A percentile compares a stretch with the other conserved stretches of the same genome.
Conservation (phyloP, 805 yeast species). For the Lipomyces anomalus region DNA sequence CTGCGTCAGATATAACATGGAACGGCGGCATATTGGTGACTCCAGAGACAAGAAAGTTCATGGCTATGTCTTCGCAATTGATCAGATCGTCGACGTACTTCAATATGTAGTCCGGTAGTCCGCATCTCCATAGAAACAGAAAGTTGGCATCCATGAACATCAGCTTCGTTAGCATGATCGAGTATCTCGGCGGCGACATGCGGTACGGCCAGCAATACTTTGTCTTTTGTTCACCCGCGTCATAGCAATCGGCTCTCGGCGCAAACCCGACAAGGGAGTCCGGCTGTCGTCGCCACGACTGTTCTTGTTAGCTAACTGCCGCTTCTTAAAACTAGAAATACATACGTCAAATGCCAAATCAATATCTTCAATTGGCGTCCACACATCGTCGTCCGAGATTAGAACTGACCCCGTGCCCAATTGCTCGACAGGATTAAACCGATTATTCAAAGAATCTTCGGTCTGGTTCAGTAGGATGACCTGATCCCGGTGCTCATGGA, state of each 20-base stretch:
- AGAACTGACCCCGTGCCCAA: conserved; percentile 20
- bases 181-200: conserved; percentile 17
- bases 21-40: conserved; percentile 16
- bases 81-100: conserved; percentile 23
- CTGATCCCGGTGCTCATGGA: conserved; percentile 8
- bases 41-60: conserved; percentile 22
- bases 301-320: too few relatives aligned
- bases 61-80: conserved; percentile 24
- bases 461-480: conserved; percentile 18
- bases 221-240: conserved; percentile 6
- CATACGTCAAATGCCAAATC: conserved; percentile 23
- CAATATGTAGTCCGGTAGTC: conserved; percentile 19
- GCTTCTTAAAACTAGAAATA: too few relatives aligned
- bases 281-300: conserved; percentile 21
- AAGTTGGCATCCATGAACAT: conserved; percentile 25
- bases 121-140: conserved; percentile 23
- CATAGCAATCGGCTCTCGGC: conserved; percentile 21
- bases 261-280: conserved; percentile 24
- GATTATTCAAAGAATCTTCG: conserved; percentile 22
- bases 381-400: conserved; percentile 23
- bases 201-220: conserved; percentile 21
- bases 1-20: conserved; percentile 18
- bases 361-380: conserved; percentile 22
- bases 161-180: conserved; percentile 22
- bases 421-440: conserved; percentile 19